A percentile compares a stretch with the other conserved stretches of the same genome.
Evolutionary conservation across 257 asterid species (phyloP).

Genomic region (Scutellaria baicalensis): DNA sequence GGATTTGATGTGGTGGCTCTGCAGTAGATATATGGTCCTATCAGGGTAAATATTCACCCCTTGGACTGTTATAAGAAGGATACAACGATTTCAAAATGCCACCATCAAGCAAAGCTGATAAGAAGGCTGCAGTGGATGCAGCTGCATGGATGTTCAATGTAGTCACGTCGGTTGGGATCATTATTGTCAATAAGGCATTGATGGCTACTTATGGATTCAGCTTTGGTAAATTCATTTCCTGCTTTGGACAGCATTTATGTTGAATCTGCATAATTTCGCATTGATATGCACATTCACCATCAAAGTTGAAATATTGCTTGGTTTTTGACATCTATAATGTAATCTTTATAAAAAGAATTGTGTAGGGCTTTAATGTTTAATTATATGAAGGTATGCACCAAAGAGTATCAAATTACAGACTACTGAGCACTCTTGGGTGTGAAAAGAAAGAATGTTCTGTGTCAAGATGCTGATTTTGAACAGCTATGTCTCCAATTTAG

Average conservation of each 20-base stretch:
- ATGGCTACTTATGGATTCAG: constrained; percentile 97
- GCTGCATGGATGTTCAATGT: constrained; percentile 98
- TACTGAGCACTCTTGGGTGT: neutral
- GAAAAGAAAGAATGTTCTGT: neutral
- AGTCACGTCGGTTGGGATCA: constrained; percentile 93
- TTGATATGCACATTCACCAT: neutral
- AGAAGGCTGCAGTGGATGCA: constrained; percentile 87
- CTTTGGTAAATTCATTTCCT: constrained; percentile 56
- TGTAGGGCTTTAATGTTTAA: neutral
- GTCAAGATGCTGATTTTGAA: neutral
- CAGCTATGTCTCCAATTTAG: constrained; percentile 1
- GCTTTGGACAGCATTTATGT: neutral
- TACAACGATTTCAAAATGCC: constrained; percentile 48
- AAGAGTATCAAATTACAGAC: neutral
- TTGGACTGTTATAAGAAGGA: constrained; percentile 20
- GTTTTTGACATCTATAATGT: neutral
- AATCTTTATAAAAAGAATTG: neutral
- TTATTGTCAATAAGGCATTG: constrained; percentile 90
- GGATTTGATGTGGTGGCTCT: constrained; percentile 35
- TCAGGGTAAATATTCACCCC: constrained; percentile 35
- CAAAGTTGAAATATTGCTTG: constrained; percentile 5
- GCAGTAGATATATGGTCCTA: constrained; percentile 29
- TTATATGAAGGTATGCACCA: neutral
- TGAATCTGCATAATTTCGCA: constrained; percentile 1
- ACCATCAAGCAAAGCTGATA: constrained; percentile 80